These are phyloP conservation scores for Solanum sitiens DNA, from an alignment of 257 asterid species.

Conservation along the genomic window DNA sequence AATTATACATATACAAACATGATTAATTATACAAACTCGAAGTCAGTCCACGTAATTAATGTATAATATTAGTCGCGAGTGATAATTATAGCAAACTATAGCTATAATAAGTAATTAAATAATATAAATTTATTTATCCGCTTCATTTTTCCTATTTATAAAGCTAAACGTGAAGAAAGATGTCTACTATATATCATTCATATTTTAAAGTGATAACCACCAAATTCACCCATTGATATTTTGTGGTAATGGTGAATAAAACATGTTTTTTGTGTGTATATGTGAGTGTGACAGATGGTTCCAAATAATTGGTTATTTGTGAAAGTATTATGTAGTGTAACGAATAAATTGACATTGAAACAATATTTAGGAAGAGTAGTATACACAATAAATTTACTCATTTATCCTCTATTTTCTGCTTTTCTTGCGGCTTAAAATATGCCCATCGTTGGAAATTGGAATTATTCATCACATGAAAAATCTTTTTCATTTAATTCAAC, in stretches of 20 bases:
- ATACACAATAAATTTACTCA: neutral
- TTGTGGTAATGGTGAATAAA: neutral
- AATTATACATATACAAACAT: too few species aligned
- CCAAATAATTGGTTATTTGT: neutral
- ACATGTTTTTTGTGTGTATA: neutral
- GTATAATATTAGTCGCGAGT: too few species aligned
- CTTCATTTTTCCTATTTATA: neutral
- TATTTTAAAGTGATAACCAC: neutral
- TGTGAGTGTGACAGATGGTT: neutral
- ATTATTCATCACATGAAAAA: neutral
- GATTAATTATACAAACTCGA: too few species aligned
- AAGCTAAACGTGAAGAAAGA: neutral
- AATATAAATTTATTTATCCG: too few species aligned
- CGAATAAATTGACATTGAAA: neutral
- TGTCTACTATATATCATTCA: neutral
- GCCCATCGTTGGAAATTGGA: neutral
- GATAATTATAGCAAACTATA: too few species aligned
- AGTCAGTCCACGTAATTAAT: too few species aligned
- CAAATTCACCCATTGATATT: neutral
- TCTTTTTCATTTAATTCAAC: neutral
- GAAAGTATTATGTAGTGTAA: neutral
- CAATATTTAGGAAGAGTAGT: neutral
- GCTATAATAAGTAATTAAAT: too few species aligned
- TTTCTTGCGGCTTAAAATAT: neutral
- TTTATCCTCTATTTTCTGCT: neutral